Evolutionary conservation across 352 stramenopile species (phyloP), one percentile per base, ranked within the genome.

Genomic region (Globisporangium cystogenes): DNA sequence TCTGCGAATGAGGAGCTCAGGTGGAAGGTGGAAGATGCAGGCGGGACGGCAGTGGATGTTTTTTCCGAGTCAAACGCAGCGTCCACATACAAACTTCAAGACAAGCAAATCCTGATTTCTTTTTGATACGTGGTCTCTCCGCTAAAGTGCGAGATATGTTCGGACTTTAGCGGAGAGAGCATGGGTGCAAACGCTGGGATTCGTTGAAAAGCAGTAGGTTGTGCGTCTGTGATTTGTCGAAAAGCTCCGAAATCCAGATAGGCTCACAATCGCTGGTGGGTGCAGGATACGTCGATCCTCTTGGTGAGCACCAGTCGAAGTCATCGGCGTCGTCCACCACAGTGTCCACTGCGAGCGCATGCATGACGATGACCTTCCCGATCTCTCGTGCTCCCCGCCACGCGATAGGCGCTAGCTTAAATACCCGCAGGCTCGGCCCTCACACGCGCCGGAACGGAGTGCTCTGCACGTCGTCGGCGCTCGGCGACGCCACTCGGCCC

Each of bases 31-130:
- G 7, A 21, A 12, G 20, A 27, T 26, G 40, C 18, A 29, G 12
- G 37, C n/a, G 31, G 16, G 45, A 21, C 24, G 6, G 36, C 7
- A 8, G n/a, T n/a, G n/a, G n/a, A n/a, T n/a, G n/a, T n/a, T n/a
- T 24, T n/a, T 18, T 12, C 14, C 16, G 20, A 26, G 21, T 39
- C 26, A 16, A n/a, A 21, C 18, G 16, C 15, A n/a, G n/a, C n/a
- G n/a, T n/a, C n/a, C n/a, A n/a, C n/a, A 49, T 39, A 39, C 33
- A 39, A 39, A 39, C 33, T 39, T 16, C 33, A 39, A 18, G 33
- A 18, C 12, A 18, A 16, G 24, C 31, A 21, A 31, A 42, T 33
- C 41, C 51, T 57, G 51, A 57, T 57, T 51, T 57, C 50, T 15
- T n/a, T n/a, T n/a, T n/a, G n/a, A n/a, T n/a, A n/a, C n/a, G n/a